Conservation (phyloP, 257 asterid genomes). For the Perilla frutescens region DNA sequence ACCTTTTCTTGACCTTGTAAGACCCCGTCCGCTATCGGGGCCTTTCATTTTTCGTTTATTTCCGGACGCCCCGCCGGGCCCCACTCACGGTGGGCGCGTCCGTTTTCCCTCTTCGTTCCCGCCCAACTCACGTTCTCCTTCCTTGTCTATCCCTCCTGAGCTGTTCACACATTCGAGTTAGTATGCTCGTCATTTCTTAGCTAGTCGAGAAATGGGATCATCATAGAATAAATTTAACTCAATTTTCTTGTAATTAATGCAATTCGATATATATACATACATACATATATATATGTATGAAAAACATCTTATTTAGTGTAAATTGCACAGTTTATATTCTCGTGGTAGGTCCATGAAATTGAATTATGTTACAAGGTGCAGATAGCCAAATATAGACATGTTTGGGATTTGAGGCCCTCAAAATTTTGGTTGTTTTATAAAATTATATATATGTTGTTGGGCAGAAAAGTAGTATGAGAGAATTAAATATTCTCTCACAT, state of each 20-base stretch:
- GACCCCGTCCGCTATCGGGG: conserved; percentile 44
- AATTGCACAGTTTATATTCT: conserved; percentile 42
- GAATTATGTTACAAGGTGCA: conserved; percentile 37
- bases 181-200: not conserved
- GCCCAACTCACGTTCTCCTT: conserved; percentile 82
- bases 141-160: conserved; percentile 99
- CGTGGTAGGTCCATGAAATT: conserved; percentile 43
- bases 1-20: conserved; percentile 99
- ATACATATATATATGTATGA: not conserved
- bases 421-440: conserved; percentile 38
- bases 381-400: conserved; percentile 37
- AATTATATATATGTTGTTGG: conserved; percentile 43
- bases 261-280: not conserved
- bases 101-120: conserved; percentile 27
- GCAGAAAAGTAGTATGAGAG: conserved; percentile 46
- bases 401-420: conserved; percentile 42
- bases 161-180: conserved; percentile 39
- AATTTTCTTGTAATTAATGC: conserved; percentile 10
- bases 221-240: conserved; percentile 4
- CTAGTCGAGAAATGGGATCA: conserved; percentile 12
- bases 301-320: not conserved
- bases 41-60: not conserved
- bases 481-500: conserved; percentile 46
- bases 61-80: conserved; percentile 26
- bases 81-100: conserved; percentile 36